phyloP scores from a whole-genome alignment of 1,139 yeast species.

The Hansenula lynferdii region DNA sequence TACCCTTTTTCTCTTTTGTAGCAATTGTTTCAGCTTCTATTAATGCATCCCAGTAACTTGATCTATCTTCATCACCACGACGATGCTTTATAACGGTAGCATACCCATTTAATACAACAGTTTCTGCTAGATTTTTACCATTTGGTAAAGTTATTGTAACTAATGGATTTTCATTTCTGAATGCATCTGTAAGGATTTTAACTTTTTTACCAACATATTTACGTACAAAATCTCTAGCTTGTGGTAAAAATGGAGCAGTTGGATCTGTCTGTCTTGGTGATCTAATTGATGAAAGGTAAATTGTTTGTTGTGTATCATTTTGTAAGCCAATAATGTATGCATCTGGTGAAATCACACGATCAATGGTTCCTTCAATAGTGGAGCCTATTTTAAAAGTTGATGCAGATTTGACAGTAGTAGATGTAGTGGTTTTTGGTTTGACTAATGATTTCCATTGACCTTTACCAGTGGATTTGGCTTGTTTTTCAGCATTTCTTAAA shows the following conservation, averaged over 20 bases:
- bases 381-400: slow-evolving; percentile 37
- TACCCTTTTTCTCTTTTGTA: slow-evolving; percentile 52
- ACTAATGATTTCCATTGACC: slow-evolving; percentile 53
- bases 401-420: slow-evolving; percentile 22
- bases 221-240: slow-evolving; percentile 73
- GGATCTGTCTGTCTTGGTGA: slow-evolving; percentile 66
- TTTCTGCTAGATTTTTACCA: slow-evolving; percentile 56
- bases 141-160: slow-evolving; percentile 48
- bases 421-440: slow-evolving; percentile 22
- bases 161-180: slow-evolving; percentile 59
- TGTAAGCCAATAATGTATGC: slow-evolving; percentile 48
- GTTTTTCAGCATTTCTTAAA: slow-evolving; percentile 61
- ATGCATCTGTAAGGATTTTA: slow-evolving; percentile 55
- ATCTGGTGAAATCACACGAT: slow-evolving; percentile 65
- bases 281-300: slow-evolving; percentile 69
- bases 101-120: slow-evolving; percentile 59
- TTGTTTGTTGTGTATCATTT: slow-evolving; percentile 49
- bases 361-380: slow-evolving; percentile 47
- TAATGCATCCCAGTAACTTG: slow-evolving; percentile 73
- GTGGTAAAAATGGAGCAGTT: slow-evolving; percentile 52
- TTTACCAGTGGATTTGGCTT: slow-evolving; percentile 57
- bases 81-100: slow-evolving; percentile 79
- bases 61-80: slow-evolving; percentile 67
- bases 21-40: slow-evolving; percentile 68
- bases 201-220: slow-evolving; percentile 69